Evolutionary conservation across 345 rosid species (phyloP), one percentile per base, ranked within the genome.

Genomic region (Camelina hispida): DNA sequence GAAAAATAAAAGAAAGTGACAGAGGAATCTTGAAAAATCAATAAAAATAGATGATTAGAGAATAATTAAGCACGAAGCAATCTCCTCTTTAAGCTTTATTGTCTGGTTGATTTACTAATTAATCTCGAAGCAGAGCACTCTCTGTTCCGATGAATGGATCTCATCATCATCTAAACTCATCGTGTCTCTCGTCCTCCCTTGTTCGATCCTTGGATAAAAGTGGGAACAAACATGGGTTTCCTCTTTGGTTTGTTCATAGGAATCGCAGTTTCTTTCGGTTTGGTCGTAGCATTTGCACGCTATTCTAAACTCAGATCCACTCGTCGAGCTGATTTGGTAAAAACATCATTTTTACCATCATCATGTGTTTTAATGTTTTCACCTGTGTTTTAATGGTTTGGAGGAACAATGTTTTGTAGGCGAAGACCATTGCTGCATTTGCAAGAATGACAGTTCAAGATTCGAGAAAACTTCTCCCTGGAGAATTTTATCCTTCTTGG

Each of bases 401-500:
- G 16, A 53, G 58, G 13, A 44, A 32, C 30, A 46, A 43, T 71
- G 16, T 56, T 2, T n/a, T 7, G 1, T 23, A 94, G 98, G 98
- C 97, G 3, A 78, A 65, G 46, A 85, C 77, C 32, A 81, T 91
- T 47, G 97, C 97, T 8, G 88, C 95, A 52, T 94, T 91, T 77
- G 92, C 96, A 17, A 92, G 89, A 69, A 84, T 94, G 95, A 91
- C 89, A 16, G 89, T 94, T 75, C 88, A 82, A 38, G 98, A 91
- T 87, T 88, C 96, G 4, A 85, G 89, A 79, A 94, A 87, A 70
- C 69, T 91, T 64, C 80, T 94, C 42, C 92, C 96, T 1, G 78
- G 79, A 30, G 86, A 88, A 4, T 83, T 60, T 43, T 90, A 89
- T 73, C 97, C 96, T 52, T 77, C 96, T 14, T 90, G 98, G 97